These are phyloP conservation scores for Trapa bicornis DNA, from an alignment of 345 rosid genomes.

Conservation along the genomic window DNA sequence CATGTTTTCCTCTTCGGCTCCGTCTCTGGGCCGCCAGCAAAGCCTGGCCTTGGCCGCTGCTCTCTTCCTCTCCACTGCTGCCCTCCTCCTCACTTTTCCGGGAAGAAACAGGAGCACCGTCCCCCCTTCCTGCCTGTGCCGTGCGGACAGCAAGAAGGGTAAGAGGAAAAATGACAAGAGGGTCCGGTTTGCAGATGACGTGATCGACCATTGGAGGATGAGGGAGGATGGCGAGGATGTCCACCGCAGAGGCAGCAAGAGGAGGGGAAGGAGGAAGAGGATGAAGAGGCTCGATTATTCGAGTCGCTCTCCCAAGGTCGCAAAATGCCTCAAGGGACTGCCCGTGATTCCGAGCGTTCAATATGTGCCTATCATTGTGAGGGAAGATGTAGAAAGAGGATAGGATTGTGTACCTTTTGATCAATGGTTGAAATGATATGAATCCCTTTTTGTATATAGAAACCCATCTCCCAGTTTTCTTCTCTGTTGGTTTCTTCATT, in stretches of 20 bases:
- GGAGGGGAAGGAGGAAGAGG: neutral
- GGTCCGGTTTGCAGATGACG: neutral
- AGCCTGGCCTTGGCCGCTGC: neutral
- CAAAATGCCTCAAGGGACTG: neutral
- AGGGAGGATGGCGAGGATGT: neutral
- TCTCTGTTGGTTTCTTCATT: too few species aligned
- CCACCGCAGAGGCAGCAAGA: neutral
- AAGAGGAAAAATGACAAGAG: neutral
- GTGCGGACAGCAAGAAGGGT: neutral
- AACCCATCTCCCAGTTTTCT: too few species aligned
- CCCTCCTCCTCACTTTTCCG: neutral
- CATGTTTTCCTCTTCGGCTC: neutral
- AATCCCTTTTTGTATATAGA: too few species aligned
- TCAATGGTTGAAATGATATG: too few species aligned
- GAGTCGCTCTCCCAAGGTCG: too few species aligned
- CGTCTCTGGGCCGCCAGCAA: neutral
- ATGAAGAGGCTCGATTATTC: neutral
- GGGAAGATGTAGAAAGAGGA: too few species aligned
- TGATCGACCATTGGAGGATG: neutral
- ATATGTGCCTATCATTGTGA: neutral
- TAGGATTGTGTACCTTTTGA: too few species aligned
- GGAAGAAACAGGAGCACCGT: neutral
- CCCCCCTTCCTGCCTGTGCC: neutral
- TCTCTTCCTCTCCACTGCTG: neutral
- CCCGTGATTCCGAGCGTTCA: neutral